phyloP scores from a whole-genome alignment of 225 moss, liverwort and hornwort species.

The Rhytidiadelphus loreus region DNA sequence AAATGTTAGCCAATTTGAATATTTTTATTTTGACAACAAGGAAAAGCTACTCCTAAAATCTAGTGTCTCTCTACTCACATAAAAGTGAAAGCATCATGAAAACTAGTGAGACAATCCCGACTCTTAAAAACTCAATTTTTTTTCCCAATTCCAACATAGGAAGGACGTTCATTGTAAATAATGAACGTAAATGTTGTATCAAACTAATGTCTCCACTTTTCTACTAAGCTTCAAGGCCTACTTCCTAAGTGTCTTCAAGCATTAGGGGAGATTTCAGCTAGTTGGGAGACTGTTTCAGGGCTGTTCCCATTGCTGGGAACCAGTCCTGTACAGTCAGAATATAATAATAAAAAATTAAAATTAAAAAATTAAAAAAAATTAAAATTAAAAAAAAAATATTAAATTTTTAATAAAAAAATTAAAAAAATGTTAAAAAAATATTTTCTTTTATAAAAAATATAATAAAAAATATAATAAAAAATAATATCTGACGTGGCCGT shows the following conservation, averaged over 20 bases:
- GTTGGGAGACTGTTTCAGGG: too few relatives aligned
- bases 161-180: neutral
- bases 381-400: too few relatives aligned
- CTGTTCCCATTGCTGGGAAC: too few relatives aligned
- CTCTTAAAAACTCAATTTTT: neutral
- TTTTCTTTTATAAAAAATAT: too few relatives aligned
- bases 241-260: neutral
- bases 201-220: neutral
- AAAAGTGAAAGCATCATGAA: neutral
- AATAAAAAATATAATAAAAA: too few relatives aligned
- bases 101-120: fast-evolving
- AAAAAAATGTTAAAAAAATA: too few relatives aligned
- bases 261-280: too few relatives aligned
- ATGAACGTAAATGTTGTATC: neutral
- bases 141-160: fast-evolving
- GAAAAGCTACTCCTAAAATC: neutral
- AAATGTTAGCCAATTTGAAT: neutral
- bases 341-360: too few relatives aligned
- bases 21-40: neutral
- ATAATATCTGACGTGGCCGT: too few relatives aligned
- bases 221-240: neutral
- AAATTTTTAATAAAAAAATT: too few relatives aligned
- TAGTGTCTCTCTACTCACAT: neutral
- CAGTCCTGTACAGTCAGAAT: too few relatives aligned
- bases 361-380: too few relatives aligned